Conservation (phyloP, 768 basidiomycete species). For the Mycena capillaripes region DNA sequence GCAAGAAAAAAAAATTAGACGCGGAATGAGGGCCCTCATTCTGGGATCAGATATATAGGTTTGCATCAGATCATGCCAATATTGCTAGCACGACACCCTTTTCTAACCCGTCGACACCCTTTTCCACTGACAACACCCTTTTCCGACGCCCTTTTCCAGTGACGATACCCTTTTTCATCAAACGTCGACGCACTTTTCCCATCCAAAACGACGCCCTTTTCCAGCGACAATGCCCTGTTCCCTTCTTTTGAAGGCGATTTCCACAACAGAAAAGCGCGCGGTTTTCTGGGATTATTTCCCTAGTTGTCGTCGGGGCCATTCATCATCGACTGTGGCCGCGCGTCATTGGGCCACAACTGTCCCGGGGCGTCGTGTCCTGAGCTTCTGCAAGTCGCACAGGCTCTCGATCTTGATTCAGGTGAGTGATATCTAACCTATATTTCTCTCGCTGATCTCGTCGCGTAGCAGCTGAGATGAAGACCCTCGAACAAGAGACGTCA, state of each 20-base stretch:
- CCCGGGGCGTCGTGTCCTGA: conserved; percentile 14
- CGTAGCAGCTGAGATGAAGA: conserved; percentile 9
- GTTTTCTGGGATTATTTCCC: too few relatives aligned
- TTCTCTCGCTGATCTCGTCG: conserved; percentile 7
- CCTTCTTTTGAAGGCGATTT: too few relatives aligned
- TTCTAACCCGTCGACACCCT: too few relatives aligned
- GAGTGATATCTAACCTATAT: background rate
- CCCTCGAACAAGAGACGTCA: background rate
- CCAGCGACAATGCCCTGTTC: too few relatives aligned
- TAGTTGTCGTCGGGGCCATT: conserved; percentile 18
- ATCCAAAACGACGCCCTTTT: too few relatives aligned
- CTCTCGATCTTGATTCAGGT: conserved; percentile 20
- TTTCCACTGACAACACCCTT: too few relatives aligned
- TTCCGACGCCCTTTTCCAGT: too few relatives aligned
- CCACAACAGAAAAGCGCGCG: too few relatives aligned
- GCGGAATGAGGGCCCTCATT: background rate
- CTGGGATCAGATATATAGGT: background rate
- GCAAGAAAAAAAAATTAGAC: conserved; percentile 3
- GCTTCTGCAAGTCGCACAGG: conserved; percentile 12
- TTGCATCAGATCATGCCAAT: too few relatives aligned
- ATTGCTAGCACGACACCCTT: too few relatives aligned
- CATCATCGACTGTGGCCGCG: conserved; percentile 22
- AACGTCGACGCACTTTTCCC: too few relatives aligned
- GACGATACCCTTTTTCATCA: too few relatives aligned
- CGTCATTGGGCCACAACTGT: conserved; percentile 20